phyloP scores from a whole-genome alignment of 768 basidiomycete species.

The Lactarius sp. region DNA sequence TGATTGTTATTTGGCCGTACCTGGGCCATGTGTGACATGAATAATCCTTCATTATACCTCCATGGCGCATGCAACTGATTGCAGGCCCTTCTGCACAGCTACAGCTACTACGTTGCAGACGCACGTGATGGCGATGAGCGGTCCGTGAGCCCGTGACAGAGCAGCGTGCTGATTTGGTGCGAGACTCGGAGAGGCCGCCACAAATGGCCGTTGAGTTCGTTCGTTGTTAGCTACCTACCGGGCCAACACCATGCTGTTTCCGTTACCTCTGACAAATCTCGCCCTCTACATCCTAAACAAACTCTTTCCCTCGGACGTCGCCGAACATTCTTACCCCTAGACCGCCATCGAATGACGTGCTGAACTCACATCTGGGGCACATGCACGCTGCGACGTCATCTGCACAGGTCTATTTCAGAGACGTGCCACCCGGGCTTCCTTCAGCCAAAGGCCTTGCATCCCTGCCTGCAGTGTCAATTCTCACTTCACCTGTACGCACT shows the following conservation, averaged over 20 bases:
- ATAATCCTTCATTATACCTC: no score
- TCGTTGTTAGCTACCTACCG: background rate
- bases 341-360: slow-evolving; percentile 1
- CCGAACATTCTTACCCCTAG: slow-evolving; percentile 11
- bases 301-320: background rate
- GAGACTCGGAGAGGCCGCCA: no score
- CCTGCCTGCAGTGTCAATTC: slow-evolving; percentile 30
- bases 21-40: no score
- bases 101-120: no score
- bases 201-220: background rate
- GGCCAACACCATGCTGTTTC: slow-evolving; percentile 18
- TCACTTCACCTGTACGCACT: slow-evolving; percentile 1
- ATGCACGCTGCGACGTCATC: slow-evolving; percentile 51
- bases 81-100: no score
- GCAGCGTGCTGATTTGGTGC: no score
- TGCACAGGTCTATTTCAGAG: slow-evolving; percentile 55
- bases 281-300: slow-evolving; percentile 13
- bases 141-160: no score
- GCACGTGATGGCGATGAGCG: no score
- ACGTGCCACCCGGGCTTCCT: slow-evolving; percentile 35
- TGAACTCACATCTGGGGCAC: slow-evolving; percentile 64
- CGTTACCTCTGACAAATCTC: slow-evolving; percentile 12
- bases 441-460: slow-evolving; percentile 29
- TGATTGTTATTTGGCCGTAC: no score
- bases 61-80: no score